Conservation (phyloP, 1,139 yeast genomes). For the Eremothecium coryli region DNA sequence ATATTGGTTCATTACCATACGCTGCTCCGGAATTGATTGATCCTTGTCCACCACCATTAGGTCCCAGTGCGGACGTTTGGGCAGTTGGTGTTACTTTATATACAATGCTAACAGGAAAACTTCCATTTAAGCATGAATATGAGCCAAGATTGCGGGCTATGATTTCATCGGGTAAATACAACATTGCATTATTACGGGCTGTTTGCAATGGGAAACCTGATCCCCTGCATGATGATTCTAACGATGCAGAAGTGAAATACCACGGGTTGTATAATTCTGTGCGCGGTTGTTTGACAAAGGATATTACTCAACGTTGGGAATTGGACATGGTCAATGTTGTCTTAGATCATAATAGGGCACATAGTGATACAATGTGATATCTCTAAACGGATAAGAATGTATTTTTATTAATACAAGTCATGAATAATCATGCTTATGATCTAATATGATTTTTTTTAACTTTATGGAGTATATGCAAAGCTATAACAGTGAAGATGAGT, state of each 20-base stretch:
- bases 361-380: too few species aligned
- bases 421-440: too few species aligned
- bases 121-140: slow-evolving; percentile 77
- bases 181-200: slow-evolving; percentile 36
- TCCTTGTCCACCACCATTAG: slow-evolving; percentile 59
- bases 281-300: slow-evolving; percentile 45
- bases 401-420: too few species aligned
- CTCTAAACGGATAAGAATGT: too few species aligned
- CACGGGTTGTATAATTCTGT: slow-evolving; percentile 38
- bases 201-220: slow-evolving; percentile 20
- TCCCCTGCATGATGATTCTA: slow-evolving; percentile 1
- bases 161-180: slow-evolving; percentile 61
- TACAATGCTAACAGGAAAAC: slow-evolving; percentile 60
- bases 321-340: slow-evolving; percentile 31
- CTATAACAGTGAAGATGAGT: too few species aligned
- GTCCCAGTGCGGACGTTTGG: slow-evolving; percentile 73
- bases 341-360: slow-evolving; percentile 7
- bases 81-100: slow-evolving; percentile 75
- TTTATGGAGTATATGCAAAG: too few species aligned
- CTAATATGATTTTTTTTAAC: too few species aligned
- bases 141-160: slow-evolving; percentile 69
- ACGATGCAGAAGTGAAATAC: slow-evolving; percentile 12
- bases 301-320: slow-evolving; percentile 44
- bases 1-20: slow-evolving; percentile 84
- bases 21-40: slow-evolving; percentile 79